Evolutionary conservation across 2,329 filamentous ascomycete genomes (phyloP), one percentile per base, ranked within the genome.

Genomic region (Dothidotthia symphoricarpi): DNA sequence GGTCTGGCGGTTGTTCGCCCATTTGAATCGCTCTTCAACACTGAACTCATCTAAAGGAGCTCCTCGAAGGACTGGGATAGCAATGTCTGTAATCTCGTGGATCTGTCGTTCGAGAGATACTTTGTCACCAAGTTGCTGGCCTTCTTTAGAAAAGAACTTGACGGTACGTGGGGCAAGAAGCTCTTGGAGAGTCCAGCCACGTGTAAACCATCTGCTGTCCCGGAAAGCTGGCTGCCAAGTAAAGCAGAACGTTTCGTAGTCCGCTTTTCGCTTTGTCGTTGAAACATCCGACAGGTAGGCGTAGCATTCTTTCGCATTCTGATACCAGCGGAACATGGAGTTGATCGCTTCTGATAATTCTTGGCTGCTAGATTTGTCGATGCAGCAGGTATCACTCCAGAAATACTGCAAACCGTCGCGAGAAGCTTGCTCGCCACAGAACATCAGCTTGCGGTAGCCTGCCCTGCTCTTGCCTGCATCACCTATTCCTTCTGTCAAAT

Each of bases 371-470:
- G 45, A 49, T 19, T 57, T 57, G 27, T 57, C 47, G 33, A 58
- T 59, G 29, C 53, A 56, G 26, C 49, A 57, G 6, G 48, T 54
- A 34, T 61, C 57, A 5, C 55, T 45, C 57, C 57, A 61, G 3
- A 59, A 41, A 24, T 47, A 50, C 10, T 42, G n/a, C 15, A 46
- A 46, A 3, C 44, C 45, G 14, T 47, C 32, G 6, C 32, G 31
- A 9, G 32, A 39, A 3, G 51, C 46, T 37, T 47, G 34, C 13
- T 39, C 31, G 10, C 47, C 47, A 6, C 24, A 27, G 9, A 4
- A 8, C 3, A 15, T 6, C 12, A 33, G 16, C 6, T 33, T 33
- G 12, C 7, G 3, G 9, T 12, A 33, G 31, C 22, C 16, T 10
- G 3, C 11, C 14, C 15, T 33, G 22, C n/a, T 16, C 14, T 25